These are phyloP conservation scores for Trichoderma erinaceum DNA, from an alignment of 495 filamentous ascomycete species.

Conservation along the genomic window DNA sequence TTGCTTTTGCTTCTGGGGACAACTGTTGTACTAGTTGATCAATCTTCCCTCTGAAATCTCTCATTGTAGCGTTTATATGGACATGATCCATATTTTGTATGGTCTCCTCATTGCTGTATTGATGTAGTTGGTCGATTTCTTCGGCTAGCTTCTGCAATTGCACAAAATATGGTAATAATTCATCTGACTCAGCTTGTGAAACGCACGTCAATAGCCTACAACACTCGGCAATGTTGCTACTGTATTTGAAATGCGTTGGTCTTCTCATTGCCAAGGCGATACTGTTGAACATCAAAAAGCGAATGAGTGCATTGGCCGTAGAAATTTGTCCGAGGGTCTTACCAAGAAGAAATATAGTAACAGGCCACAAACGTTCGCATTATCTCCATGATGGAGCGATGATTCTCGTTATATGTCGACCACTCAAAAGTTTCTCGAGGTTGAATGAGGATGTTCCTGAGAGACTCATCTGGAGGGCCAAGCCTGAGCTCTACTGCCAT, in stretches of 20 bases:
- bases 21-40: neutral
- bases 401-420: neutral
- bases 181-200: neutral
- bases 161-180: neutral
- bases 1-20: neutral
- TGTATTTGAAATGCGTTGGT: neutral
- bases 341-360: neutral
- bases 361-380: neutral
- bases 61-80: neutral
- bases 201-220: neutral
- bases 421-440: neutral
- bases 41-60: neutral
- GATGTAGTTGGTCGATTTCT: neutral
- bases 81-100: neutral
- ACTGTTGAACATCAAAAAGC: neutral
- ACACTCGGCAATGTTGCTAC: neutral
- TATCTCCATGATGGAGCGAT: neutral
- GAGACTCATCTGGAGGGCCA: neutral
- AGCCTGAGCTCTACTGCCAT: neutral
- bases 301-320: neutral
- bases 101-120: neutral
- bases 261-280: neutral
- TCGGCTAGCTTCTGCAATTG: neutral
- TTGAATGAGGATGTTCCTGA: neutral
- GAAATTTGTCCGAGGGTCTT: neutral